phyloP scores from a whole-genome alignment of 495 filamentous ascomycete species.

The Daldinia loculata region DNA sequence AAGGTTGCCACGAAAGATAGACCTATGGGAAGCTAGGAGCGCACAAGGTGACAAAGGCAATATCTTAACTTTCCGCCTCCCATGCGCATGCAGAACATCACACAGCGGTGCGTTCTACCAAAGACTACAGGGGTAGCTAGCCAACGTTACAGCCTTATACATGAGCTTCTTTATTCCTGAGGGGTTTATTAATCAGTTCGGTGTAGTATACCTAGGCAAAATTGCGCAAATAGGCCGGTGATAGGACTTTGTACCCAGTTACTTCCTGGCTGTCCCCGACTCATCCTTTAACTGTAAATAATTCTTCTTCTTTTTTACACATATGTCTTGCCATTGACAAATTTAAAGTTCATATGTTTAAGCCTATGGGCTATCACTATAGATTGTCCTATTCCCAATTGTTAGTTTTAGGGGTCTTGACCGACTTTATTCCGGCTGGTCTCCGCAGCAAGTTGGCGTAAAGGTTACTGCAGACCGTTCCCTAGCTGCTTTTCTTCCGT shows the following conservation, averaged over 20 bases:
- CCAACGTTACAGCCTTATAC: not conserved
- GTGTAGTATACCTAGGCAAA: not conserved
- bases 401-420: not conserved
- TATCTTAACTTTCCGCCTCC: conserved; percentile 12
- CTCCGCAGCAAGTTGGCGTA: too few relatives aligned
- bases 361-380: not conserved
- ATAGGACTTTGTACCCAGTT: not conserved
- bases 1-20: conserved; percentile 7
- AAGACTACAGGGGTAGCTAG: not conserved
- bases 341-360: not conserved
- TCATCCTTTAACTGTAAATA: not conserved
- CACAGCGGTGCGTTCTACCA: not conserved
- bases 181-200: not conserved
- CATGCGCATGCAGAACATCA: conserved; percentile 2
- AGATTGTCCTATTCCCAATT: not conserved
- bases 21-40: conserved; percentile 8
- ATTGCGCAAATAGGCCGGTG: not conserved
- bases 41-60: conserved; percentile 17
- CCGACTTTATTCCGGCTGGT: not conserved
- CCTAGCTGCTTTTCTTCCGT: conserved; percentile 7
- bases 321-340: not conserved
- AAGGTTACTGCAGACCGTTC: not conserved
- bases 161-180: not conserved
- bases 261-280: not conserved
- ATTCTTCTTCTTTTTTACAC: not conserved